These are phyloP conservation scores for Quercus bicolor DNA, from an alignment of 306 rosid species.

Conservation along the genomic window DNA sequence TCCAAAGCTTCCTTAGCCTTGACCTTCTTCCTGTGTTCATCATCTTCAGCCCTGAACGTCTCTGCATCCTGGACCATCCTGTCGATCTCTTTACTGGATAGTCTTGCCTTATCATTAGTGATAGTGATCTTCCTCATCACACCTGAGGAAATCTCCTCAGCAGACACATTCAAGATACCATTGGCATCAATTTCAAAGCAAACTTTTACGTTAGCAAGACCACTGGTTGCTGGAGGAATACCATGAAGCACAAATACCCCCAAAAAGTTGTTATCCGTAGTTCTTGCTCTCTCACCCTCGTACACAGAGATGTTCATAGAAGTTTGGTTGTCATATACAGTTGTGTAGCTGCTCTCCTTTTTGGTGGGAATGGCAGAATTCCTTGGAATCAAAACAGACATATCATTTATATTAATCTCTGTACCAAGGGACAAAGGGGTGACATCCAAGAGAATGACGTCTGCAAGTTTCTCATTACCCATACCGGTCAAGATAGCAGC, in stretches of 20 bases:
- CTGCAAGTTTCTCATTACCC: too few relatives aligned
- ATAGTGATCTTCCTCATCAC: conserved; percentile 5
- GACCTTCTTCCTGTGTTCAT: conserved; percentile 18
- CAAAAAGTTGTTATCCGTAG: conserved; percentile 1
- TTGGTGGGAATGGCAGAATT: neutral
- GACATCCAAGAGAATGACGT: too few relatives aligned
- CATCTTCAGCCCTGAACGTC: conserved; percentile 13
- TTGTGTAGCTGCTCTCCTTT: neutral
- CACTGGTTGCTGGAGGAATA: conserved; percentile 16
- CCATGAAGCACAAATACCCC: conserved; percentile 3
- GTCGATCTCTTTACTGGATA: conserved; percentile 7
- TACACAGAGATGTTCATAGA: neutral
- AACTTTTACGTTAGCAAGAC: neutral
- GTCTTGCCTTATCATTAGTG: conserved; percentile 8
- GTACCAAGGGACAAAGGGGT: too few relatives aligned
- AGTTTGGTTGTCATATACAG: neutral
- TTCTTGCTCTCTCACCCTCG: conserved; percentile 18
- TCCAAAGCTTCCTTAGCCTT: conserved; percentile 16
- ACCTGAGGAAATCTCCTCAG: conserved; percentile 2
- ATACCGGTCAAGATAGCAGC: too few relatives aligned
- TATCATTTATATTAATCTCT: neutral
- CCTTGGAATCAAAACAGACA: neutral
- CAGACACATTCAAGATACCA: conserved; percentile 13
- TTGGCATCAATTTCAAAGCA: neutral
- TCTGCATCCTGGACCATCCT: conserved; percentile 10